These are phyloP conservation scores for Globisporangium megalacanthum DNA, from an alignment of 352 stramenopile species.

Conservation along the genomic window DNA sequence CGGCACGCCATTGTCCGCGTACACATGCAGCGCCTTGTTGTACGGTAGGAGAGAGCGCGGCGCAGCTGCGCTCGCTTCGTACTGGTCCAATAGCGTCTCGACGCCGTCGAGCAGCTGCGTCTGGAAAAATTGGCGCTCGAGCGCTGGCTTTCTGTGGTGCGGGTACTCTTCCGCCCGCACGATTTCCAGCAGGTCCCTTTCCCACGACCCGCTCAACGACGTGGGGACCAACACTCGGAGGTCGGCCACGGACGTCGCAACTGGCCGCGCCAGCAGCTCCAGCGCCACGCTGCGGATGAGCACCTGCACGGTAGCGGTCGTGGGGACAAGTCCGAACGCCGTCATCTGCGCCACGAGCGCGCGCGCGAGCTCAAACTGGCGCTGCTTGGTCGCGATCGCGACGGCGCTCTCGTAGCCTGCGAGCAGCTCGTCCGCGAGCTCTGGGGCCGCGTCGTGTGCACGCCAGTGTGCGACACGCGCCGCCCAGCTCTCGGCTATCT, in stretches of 20 bases:
- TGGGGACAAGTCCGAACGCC: slow-evolving; percentile 22
- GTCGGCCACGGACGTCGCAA: slow-evolving; percentile 24
- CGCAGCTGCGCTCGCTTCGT: slow-evolving; percentile 24
- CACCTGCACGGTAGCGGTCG: slow-evolving; percentile 36
- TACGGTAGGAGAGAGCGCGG: slow-evolving; percentile 33
- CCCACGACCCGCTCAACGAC: slow-evolving; percentile 24
- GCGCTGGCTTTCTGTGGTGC: slow-evolving; percentile 50
- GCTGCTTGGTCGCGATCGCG: slow-evolving; percentile 68
- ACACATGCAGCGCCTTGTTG: slow-evolving; percentile 60
- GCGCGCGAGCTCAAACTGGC: slow-evolving; percentile 43
- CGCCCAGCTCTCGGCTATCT: slow-evolving; percentile 32
- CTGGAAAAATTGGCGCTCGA: slow-evolving; percentile 46
- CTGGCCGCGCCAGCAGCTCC: slow-evolving; percentile 22
- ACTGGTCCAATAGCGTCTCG: slow-evolving; percentile 37
- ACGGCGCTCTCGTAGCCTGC: slow-evolving; percentile 59
- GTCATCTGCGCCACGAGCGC: slow-evolving; percentile 46
- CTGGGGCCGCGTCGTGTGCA: neutral
- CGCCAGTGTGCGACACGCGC: slow-evolving; percentile 21
- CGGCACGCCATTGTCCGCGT: slow-evolving; percentile 43
- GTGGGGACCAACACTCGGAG: slow-evolving; percentile 23
- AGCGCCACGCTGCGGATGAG: slow-evolving; percentile 56
- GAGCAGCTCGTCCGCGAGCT: slow-evolving; percentile 26
- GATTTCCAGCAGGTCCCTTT: slow-evolving; percentile 51
- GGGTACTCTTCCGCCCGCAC: slow-evolving; percentile 46
- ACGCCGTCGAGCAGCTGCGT: slow-evolving; percentile 33